Evolutionary conservation across 352 stramenopile genomes (phyloP).

Genomic region (Globisporangium viniferum): DNA sequence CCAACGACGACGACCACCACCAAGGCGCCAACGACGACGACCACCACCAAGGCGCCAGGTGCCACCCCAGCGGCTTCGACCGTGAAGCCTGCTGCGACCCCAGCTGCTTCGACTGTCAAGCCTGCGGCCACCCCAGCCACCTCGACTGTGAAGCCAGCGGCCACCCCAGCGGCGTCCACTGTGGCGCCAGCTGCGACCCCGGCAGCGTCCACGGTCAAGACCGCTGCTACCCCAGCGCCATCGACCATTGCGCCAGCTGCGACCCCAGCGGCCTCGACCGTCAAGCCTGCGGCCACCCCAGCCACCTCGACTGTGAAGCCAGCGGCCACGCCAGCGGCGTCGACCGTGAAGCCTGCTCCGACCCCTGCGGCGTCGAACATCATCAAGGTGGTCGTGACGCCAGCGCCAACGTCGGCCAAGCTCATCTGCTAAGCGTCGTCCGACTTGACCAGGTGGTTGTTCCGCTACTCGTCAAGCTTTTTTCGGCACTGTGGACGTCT

Average conservation of each 20-base stretch:
- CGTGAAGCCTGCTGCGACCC: slow-evolving; percentile 1
- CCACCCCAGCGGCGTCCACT: slow-evolving; percentile 7
- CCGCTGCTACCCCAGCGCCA: background rate
- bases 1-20: background rate
- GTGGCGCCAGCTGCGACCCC: background rate
- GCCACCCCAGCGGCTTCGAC: background rate
- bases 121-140: slow-evolving; percentile 4
- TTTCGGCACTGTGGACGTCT: background rate
- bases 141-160: background rate
- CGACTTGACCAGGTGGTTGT: background rate
- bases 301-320: slow-evolving; percentile 11
- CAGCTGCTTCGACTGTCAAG: background rate
- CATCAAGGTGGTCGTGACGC: slow-evolving; percentile 20
- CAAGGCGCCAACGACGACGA: slow-evolving; percentile 5
- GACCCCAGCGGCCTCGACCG: slow-evolving; percentile 1
- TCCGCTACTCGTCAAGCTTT: background rate
- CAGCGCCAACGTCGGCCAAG: slow-evolving; percentile 17
- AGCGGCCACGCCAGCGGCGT: slow-evolving; percentile 10
- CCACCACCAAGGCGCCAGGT: background rate
- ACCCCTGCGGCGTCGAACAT: slow-evolving; percentile 11
- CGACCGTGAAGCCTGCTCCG: slow-evolving; percentile 2
- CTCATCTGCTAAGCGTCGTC: slow-evolving; percentile 18
- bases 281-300: slow-evolving; percentile 6
- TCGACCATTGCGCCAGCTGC: slow-evolving; percentile 1
- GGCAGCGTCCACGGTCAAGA: background rate